phyloP scores from a whole-genome alignment of 1,284 basidiomycete genomes.

The Cutaneotrichosporon sp. region DNA sequence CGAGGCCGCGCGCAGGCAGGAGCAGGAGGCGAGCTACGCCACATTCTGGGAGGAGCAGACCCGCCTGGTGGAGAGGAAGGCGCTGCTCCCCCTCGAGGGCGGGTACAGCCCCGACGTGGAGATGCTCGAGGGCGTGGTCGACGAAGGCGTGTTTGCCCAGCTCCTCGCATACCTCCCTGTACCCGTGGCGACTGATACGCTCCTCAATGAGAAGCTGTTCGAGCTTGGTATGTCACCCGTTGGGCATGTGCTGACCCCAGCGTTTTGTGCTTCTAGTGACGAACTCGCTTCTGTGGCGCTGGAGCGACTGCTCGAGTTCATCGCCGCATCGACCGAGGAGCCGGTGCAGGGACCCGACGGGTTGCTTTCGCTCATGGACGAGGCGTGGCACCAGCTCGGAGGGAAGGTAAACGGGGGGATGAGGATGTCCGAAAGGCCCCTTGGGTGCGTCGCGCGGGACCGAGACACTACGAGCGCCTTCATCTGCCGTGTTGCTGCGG shows the following conservation, averaged over 20 bases:
- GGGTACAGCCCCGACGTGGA: neutral
- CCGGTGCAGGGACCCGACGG: neutral
- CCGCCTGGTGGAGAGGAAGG: neutral
- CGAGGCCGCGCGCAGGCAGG: neutral
- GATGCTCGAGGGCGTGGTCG: neutral
- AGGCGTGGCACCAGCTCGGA: neutral
- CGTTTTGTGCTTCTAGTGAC: neutral
- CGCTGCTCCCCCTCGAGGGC: neutral
- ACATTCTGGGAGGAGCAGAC: neutral
- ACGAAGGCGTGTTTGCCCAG: neutral
- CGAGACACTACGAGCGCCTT: neutral
- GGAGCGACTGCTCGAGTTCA: neutral
- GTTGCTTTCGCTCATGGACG: neutral
- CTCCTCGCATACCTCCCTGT: neutral
- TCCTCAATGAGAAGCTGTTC: constrained; percentile 2
- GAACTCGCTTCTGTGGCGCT: neutral
- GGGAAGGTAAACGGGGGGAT: neutral
- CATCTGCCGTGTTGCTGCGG: neutral
- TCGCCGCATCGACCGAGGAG: neutral
- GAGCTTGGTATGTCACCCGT: neutral
- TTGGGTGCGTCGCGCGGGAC: neutral
- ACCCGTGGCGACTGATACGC: neutral
- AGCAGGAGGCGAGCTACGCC: constrained; percentile 3
- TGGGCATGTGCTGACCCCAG: neutral
- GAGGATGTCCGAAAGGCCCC: neutral